Evolutionary conservation across 768 basidiomycete genomes (phyloP).

Genomic region (Russula emetica): DNA sequence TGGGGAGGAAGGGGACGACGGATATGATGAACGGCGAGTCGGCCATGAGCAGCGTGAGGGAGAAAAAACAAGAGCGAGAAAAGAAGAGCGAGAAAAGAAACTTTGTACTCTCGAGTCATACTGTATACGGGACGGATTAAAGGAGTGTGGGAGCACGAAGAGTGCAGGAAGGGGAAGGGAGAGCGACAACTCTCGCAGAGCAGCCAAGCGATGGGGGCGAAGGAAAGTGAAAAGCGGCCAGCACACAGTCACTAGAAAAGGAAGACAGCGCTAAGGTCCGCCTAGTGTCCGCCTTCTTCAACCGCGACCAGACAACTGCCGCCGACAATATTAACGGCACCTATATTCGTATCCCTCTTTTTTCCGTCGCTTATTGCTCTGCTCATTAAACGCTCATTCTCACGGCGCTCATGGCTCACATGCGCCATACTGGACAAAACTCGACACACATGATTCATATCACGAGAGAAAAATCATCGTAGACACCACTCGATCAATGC

Average conservation of each 20-base stretch:
- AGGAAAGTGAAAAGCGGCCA: not conserved
- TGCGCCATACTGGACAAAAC: not conserved
- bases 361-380: not conserved
- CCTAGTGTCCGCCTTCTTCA: not conserved
- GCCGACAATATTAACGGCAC: not conserved
- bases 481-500: not conserved
- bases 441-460: not conserved
- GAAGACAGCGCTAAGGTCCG: not conserved
- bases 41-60: slow-evolving; percentile 10
- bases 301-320: too few relatives aligned
- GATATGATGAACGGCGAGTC: not conserved
- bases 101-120: slow-evolving; percentile 2
- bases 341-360: not conserved
- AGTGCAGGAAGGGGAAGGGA: slow-evolving; percentile 9
- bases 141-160: slow-evolving; percentile 23
- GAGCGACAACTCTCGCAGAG: not conserved
- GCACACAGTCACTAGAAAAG: not conserved
- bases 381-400: not conserved
- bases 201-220: not conserved
- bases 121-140: not conserved
- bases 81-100: slow-evolving; percentile 13
- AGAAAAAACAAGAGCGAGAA: slow-evolving; percentile 9
- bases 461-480: not conserved
- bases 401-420: not conserved
- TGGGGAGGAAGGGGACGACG: slow-evolving; percentile 7